Evolutionary conservation across 257 asterid genomes (phyloP).

Genomic region (Rhazya stricta): DNA sequence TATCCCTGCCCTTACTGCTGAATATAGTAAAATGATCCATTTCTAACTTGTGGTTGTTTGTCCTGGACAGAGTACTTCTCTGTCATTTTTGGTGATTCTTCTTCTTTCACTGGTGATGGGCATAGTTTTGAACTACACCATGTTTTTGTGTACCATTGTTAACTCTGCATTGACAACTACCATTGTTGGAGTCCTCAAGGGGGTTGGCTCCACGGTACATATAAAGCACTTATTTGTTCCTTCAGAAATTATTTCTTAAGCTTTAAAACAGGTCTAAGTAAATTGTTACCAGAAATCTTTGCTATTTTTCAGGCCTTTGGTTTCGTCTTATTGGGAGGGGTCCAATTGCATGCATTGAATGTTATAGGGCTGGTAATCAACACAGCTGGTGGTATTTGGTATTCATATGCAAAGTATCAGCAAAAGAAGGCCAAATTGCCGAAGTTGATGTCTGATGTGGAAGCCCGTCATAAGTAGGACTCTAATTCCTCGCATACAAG

Average conservation of each 20-base stretch:
- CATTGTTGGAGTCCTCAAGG: slow-evolving; percentile 96
- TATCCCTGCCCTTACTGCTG: not conserved
- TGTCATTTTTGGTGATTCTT: slow-evolving; percentile 55
- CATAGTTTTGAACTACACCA: slow-evolving; percentile 88
- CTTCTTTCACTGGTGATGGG: slow-evolving; percentile 91
- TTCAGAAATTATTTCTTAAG: not conserved
- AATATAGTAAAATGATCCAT: not conserved
- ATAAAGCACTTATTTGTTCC: not conserved
- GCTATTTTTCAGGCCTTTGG: slow-evolving; percentile 59
- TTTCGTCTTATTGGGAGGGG: slow-evolving; percentile 82
- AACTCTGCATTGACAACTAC: slow-evolving; percentile 98
- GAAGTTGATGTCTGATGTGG: slow-evolving; percentile 45
- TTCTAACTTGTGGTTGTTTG: slow-evolving; percentile 1
- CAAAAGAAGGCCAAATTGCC: slow-evolving; percentile 70
- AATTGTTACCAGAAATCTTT: not conserved
- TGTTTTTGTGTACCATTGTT: slow-evolving; percentile 94
- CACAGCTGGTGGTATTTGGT: slow-evolving; percentile 92
- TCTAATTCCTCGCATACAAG: not conserved
- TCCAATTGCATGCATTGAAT: slow-evolving; percentile 75
- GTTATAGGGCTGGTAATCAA: slow-evolving; percentile 80
- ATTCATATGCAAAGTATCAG: slow-evolving; percentile 72
- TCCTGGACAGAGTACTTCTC: slow-evolving; percentile 59
- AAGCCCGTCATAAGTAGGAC: slow-evolving; percentile 38
- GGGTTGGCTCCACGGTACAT: slow-evolving; percentile 92
- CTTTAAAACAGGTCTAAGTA: too few relatives aligned